phyloP scores from a whole-genome alignment of 2,329 filamentous ascomycete species.

The Botrytis tulipae region DNA sequence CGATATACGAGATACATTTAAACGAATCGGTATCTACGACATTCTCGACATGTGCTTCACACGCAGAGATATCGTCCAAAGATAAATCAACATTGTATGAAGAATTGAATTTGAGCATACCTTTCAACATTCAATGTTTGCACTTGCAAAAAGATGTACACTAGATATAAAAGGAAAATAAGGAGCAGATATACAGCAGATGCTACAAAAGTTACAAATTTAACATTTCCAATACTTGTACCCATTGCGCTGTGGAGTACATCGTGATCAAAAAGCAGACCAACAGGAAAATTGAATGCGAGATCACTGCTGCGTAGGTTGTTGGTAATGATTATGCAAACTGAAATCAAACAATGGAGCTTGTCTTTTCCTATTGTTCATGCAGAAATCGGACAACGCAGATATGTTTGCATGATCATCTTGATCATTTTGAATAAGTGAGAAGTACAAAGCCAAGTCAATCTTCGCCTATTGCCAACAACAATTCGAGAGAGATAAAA shows the following conservation, averaged over 20 bases:
- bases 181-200: not conserved
- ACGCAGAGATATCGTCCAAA: not conserved
- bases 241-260: not conserved
- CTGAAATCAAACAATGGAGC: not conserved
- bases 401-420: not conserved
- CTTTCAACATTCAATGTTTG: not conserved
- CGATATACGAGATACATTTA: not conserved
- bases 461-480: not conserved
- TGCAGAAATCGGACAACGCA: not conserved
- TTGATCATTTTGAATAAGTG: not conserved
- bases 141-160: not conserved
- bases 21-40: too few species aligned
- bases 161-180: not conserved
- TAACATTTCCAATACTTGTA: too few species aligned
- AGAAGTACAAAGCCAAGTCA: not conserved
- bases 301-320: not conserved
- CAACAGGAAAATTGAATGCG: too few species aligned
- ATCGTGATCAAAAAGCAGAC: not conserved
- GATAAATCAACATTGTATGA: not conserved
- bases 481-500: not conserved
- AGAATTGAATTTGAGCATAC: not conserved
- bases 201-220: not conserved
- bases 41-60: not conserved
- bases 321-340: not conserved
- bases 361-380: not conserved